Base-by-base conservation (phyloP, 352 stramenopile species). In the Aphanomyces cochlioides region DNA sequence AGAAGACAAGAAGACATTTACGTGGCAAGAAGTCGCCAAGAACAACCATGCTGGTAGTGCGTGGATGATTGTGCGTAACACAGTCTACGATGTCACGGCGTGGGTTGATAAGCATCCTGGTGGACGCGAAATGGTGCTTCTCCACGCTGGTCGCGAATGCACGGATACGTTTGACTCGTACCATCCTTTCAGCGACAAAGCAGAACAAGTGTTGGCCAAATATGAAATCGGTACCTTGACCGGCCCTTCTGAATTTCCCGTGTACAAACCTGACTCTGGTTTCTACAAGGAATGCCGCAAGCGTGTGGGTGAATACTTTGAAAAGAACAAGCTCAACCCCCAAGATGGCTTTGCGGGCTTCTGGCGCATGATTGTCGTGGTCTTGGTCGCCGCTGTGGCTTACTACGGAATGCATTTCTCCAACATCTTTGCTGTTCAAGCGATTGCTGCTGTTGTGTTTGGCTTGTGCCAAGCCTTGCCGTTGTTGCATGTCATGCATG, bases 41-140 rank as follows among this genome's bases (percentile, higher is more conserved):
- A 96, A 99, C 77, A 92, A 96, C 78, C 97, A 93, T 59, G 88
- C 90, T 36, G 78, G 92, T 36, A 98, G 98, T 87, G 96, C 94
- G 28, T 99, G 96, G 96, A 88, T 99, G 57, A 96, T 99, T 50
- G 88, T 97, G 72, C 86, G 90, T 73, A 88, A 89, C 70, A 88
- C 93, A 56, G 90, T 98, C n/a, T 98, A 97, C 79, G 90, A 98
- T 68, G 89, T 98, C n/a, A 97, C 91, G 10, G 78, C 82, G 69
- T 96, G 86, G 86, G 85, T 81, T 10, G 83, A 94, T 74, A 82
- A 83, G 40, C 88, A 96, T 75, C 87, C 90, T 47, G 88, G 87
- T 74, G 90, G 90, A 17, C 70, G 77, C 13, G 88, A 96, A 69
- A 81, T 93, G 68, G 84, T 95, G 68, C 68, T 90, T 59, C 76